Evolutionary conservation across 768 basidiomycete species (phyloP).

Genomic region (Amanita subjunquillea): DNA sequence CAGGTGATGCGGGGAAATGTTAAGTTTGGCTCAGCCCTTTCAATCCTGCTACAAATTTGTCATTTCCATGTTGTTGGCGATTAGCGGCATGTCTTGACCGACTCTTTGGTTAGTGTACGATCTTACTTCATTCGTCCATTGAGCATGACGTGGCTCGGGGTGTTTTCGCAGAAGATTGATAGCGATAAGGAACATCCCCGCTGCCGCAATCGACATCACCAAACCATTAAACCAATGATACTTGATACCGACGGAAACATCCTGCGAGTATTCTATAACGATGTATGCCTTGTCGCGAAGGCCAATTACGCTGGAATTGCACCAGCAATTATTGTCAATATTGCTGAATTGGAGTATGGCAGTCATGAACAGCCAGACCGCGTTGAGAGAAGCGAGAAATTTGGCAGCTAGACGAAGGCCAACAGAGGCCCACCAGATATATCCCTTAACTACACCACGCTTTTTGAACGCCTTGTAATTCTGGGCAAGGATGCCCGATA

Average conservation of each 20-base stretch:
- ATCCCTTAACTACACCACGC: background rate
- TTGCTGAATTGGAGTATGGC: conserved; percentile 17
- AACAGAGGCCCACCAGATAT: conserved; percentile 6
- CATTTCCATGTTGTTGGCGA: no score
- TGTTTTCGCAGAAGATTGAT: background rate
- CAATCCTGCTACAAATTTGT: no score
- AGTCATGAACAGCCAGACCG: conserved; percentile 15
- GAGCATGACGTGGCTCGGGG: background rate
- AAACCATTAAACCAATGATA: background rate
- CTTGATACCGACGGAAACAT: background rate
- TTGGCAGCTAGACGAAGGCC: conserved; percentile 14
- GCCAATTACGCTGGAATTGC: conserved; percentile 15
- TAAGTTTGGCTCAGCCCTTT: no score
- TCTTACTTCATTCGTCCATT: no score
- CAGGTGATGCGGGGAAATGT: no score
- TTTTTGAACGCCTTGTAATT: conserved; percentile 9
- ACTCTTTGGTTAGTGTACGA: background rate
- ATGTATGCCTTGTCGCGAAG: conserved; percentile 12
- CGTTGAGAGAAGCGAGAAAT: conserved; percentile 13
- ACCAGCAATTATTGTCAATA: conserved; percentile 17
- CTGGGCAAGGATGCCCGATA: conserved; percentile 16
- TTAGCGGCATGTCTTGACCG: background rate
- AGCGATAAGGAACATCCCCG: background rate
- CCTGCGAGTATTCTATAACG: conserved; percentile 9
- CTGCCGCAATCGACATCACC: background rate